A percentile compares a stretch with the other conserved stretches of the same genome.
Evolutionary conservation across 2,329 filamentous ascomycete genomes (phyloP).

Genomic region (Tolypocladium guangdongense): DNA sequence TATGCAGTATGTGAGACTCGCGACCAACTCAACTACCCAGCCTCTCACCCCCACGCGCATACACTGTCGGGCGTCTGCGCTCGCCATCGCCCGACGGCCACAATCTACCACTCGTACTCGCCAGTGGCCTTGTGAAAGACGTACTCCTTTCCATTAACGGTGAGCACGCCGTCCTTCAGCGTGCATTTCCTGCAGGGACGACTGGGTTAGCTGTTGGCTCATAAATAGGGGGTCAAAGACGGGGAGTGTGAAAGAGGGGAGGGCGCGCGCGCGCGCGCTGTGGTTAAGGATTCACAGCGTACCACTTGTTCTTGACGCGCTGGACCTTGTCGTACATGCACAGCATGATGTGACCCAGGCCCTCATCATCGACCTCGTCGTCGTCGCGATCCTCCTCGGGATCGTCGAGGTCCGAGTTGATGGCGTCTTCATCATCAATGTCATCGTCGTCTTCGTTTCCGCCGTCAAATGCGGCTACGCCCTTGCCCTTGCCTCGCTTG

Average conservation of each 20-base stretch:
- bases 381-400: constrained; percentile 77
- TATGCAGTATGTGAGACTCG: background rate
- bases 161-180: constrained; percentile 91
- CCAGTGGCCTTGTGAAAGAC: constrained; percentile 96
- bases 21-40: background rate
- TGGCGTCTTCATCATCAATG: constrained; percentile 78
- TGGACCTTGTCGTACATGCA: constrained; percentile 99
- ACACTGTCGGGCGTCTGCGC: background rate
- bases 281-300: constrained; percentile 15
- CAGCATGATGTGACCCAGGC: constrained; percentile 82
- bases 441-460: constrained; percentile 48
- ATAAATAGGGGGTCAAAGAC: constrained; percentile 4
- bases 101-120: constrained; percentile 85
- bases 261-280: background rate
- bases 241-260: background rate
- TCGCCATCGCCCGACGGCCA: background rate
- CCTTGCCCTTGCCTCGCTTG: constrained; percentile 12
- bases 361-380: constrained; percentile 79
- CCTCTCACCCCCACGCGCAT: background rate
- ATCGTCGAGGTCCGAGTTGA: constrained; percentile 97
- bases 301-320: constrained; percentile 97
- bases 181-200: constrained; percentile 71
- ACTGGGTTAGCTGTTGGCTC: background rate
- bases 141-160: constrained; percentile 88
- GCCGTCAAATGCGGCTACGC: constrained; percentile 49